Base-by-base conservation (phyloP, 2,329 filamentous ascomycete genomes). In the Helotiales sp. region DNA sequence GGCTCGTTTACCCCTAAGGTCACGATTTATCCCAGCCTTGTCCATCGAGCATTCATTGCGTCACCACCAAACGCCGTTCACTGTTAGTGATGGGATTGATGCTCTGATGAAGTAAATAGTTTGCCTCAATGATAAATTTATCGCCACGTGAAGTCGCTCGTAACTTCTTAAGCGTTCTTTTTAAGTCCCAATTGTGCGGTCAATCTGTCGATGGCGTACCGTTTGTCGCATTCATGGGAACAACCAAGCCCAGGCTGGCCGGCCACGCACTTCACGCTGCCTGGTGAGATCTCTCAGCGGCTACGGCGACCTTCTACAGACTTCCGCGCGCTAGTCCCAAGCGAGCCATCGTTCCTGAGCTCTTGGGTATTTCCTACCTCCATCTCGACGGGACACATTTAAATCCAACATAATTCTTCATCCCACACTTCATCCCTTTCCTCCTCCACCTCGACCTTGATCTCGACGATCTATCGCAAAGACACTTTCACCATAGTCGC, bases 321-420 rank as follows among this genome's bases (percentile, higher is more conserved):
- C 30, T 57, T 57, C 52, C 52, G 24, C 13, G 20, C 34, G 55
- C 55, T 59, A 59, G 40, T 26, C 55, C 58, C 43, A 20, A 61
- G n/a, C 13, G 17, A 47, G 60, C n/a, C 34, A 10, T 34, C 40
- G 67, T 68, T 66, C 69, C 60, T 64, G 67, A 70, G 61, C 69
- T 69, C 40, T 20, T 20, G 26, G 24, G 11, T 28, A 58, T 17
- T 37, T 47, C 40, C 37, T 52, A 59, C 32, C 62, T 60, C 15
- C 24, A 37, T 24, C n/a, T 40, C 40, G 13, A 34, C 24, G 7
- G 47, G 45, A 52, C 30, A 52, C 63, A 40, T 32, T 40, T 34
- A 43, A 50, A 45, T 50, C 26, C 68, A 65, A 47, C 60, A 57
- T 54, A 63, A 43, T 37, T 69, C 55, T 63, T 61, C 66, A 64